Evolutionary conservation across 1,284 basidiomycete species (phyloP).

Genomic region (Phlebopus sp.): DNA sequence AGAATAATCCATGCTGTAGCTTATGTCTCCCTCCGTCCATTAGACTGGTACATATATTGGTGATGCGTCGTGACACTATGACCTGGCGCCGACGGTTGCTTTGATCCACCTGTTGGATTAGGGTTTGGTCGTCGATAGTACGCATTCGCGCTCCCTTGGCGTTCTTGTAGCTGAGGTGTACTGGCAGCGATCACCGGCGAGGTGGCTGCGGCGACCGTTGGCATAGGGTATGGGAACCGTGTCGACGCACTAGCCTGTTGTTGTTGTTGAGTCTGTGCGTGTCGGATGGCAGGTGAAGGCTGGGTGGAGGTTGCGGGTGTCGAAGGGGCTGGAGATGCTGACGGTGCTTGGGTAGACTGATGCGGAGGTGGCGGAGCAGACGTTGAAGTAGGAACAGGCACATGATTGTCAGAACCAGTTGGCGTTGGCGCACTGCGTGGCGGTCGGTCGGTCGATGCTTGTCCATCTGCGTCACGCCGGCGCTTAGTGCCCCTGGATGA

Average conservation of each 20-base stretch:
- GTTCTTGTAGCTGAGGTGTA: conserved; percentile 31
- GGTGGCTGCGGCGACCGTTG: conserved; percentile 40
- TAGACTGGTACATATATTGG: conserved; percentile 46
- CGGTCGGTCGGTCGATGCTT: conserved; percentile 29
- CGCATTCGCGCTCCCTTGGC: conserved; percentile 21
- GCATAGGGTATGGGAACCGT: conserved; percentile 46
- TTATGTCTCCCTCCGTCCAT: conserved; percentile 34
- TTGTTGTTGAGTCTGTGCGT: conserved; percentile 30
- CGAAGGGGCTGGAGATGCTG: conserved; percentile 29
- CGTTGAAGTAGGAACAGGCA: conserved; percentile 17
- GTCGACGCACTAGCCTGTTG: conserved; percentile 23
- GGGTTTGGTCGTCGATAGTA: conserved; percentile 38
- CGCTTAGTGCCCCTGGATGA: conserved; percentile 64
- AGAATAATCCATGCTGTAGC: background rate
- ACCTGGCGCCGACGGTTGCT: conserved; percentile 34
- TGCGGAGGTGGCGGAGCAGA: conserved; percentile 17
- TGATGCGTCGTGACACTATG: conserved; percentile 37
- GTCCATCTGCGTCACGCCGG: conserved; percentile 47
- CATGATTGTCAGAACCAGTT: conserved; percentile 21
- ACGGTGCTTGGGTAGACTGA: conserved; percentile 22
- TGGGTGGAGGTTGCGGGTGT: conserved; percentile 32
- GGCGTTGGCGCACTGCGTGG: conserved; percentile 25
- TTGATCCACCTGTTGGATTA: conserved; percentile 24
- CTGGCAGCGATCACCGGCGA: conserved; percentile 36
- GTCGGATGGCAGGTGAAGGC: conserved; percentile 31